phyloP scores from a whole-genome alignment of 1,284 basidiomycete genomes.

The Leccinum pachyderme region DNA sequence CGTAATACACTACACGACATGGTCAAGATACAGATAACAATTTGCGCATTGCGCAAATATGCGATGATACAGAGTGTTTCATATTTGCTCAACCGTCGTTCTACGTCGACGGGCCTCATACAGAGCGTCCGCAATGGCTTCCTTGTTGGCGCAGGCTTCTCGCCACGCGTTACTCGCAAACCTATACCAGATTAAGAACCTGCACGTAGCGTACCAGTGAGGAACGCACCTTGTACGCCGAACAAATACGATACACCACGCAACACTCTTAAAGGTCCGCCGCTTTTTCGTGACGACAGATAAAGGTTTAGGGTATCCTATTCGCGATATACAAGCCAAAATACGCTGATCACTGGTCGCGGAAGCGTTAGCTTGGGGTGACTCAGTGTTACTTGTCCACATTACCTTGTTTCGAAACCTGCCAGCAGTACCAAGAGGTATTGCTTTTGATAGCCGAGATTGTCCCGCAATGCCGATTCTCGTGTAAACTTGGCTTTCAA shows the following conservation, averaged over 20 bases:
- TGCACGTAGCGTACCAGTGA: background rate
- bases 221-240: constrained; percentile 63
- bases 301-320: constrained; percentile 54
- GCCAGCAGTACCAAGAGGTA: constrained; percentile 68
- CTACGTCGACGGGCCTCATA: constrained; percentile 66
- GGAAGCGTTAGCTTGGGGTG: constrained; percentile 3
- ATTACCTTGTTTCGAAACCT: constrained; percentile 73
- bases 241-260: constrained; percentile 62
- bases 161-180: constrained; percentile 61
- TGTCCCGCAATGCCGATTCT: constrained; percentile 79
- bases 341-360: constrained; percentile 70
- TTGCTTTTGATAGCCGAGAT: constrained; percentile 83
- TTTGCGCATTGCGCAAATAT: constrained; percentile 1
- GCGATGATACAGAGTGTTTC: constrained; percentile 5
- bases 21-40: constrained; percentile 25
- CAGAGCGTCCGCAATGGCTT: constrained; percentile 61
- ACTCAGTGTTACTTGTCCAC: constrained; percentile 1
- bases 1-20: constrained; percentile 22
- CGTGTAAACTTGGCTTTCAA: constrained; percentile 89
- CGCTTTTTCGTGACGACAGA: constrained; percentile 37
- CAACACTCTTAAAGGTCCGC: constrained; percentile 59
- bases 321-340: constrained; percentile 72
- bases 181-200: constrained; percentile 36
- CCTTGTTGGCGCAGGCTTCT: constrained; percentile 56
- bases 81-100: constrained; percentile 21